Evolutionary conservation across 176 grass and related monocot genomes (phyloP), one percentile per base, ranked within the genome.

Genomic region (Oryza longistaminata): DNA sequence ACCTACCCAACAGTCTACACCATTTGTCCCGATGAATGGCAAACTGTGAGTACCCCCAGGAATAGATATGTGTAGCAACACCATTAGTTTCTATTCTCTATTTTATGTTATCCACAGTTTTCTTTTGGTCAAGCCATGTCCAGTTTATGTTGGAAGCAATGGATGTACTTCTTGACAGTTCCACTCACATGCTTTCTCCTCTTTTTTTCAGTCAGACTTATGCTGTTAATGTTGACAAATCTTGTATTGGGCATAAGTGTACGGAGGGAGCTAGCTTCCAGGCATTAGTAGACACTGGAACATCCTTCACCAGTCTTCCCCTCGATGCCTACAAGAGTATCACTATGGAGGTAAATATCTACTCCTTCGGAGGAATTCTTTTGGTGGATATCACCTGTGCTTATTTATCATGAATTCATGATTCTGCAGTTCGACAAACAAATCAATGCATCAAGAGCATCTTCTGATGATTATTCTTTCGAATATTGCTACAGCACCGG

Each of bases 261-360:
- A 53, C 92, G 39, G 93, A 84, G 65, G 66, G 73, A 69, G 86
- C 88, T 75, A 83, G 81, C 62, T 92, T 99, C 24, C 81, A 91
- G 87, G 90, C 90, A 64, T 73, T 99, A 78, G 85, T 99, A 82
- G 93, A 99, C 49, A 99, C 87, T n/a, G 96, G 96, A 34, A 94
- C 96, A 46, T 92, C 93, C 46, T 99, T 99, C 74, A 99, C 96
- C 44, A 87, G 69, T 82, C 88, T 99, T 52, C 96, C 96, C 24
- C 64, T 75, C 27, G 83, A 91, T 76, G 80, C 88, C 74, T 99
- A 99, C 77, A 96, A 89, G 58, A 88, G 26, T 77, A 72, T 99
- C 19, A 71, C 96, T 52, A 62, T 66, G 17, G 91, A 99, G 96
- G 96, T 96, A 82, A 66, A 34, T 80, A 29, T 78, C 33, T 79